Base-by-base conservation (phyloP, 1,284 basidiomycete genomes). In the Ustilago hordei region DNA sequence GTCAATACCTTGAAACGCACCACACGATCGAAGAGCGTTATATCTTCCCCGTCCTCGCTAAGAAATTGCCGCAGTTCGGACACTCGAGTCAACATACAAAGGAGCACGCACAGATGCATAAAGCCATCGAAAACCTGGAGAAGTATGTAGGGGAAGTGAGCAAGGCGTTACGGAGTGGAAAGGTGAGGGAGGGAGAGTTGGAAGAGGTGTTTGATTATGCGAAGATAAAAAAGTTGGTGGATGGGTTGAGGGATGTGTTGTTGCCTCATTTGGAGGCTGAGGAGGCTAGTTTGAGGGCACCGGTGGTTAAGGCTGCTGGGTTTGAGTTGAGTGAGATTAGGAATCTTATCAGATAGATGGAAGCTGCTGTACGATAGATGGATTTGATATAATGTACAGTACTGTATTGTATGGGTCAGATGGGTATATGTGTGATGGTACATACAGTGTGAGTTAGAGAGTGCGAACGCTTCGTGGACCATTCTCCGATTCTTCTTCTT, bases 1-100 rank as follows among this genome's bases (percentile, higher is more conserved):
- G 67, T 35, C 55, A 52, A 35, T 59, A 67, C 35, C 72, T 84
- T 47, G 81, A 82, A 28, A 73, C 61, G 54, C 83, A 84, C 53
- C 83, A 84, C 53, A 58, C 34, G 4, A 84, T 84, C 57, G 83
- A 84, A 58, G 83, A 84, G 32, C 60, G 65, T 4, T 69, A 74
- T 64, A 77, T 84, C 61, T 84, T 84, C 64, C 83, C 83, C 8
- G 61, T 54, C 4, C 71, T 84, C 34, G 79, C 81, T 19, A 67
- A 58, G 15, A 68, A 74, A 32, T 67, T 84, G 41, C 82, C 83
- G 4, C 71, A 79, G 31, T 84, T 84, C 53, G 80, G 41, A 0
- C 36, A 65, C 48, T 73, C 61, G 12, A 57, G 54, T 11, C 73
- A 69, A 31, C 81, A 82, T 60, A 64, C 69, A 4, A 48, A 58